Conservation (phyloP, 164 flowering plant genomes). For the Kalanchoe fedtschenkoi region DNA sequence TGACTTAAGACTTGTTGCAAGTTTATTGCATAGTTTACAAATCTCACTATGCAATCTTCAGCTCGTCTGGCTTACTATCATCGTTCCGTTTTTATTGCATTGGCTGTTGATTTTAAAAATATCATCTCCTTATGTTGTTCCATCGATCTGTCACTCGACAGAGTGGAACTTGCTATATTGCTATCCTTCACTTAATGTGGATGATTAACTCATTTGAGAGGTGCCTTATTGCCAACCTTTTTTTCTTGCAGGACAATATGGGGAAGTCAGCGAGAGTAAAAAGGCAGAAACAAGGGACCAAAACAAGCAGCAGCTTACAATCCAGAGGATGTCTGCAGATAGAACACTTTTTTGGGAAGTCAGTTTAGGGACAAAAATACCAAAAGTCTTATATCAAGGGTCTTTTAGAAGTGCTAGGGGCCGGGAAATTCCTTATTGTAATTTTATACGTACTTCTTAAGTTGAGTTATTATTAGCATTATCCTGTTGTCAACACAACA, state of each 20-base stretch:
- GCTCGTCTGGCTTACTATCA: background rate
- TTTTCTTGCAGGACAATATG: constrained; percentile 30
- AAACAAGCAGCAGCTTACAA: constrained; percentile 27
- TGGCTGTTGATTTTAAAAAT: too few relatives aligned
- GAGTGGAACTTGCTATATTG: too few relatives aligned
- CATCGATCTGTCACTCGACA: too few relatives aligned
- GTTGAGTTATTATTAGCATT: too few relatives aligned
- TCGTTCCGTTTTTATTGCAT: too few relatives aligned
- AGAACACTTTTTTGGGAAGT: constrained; percentile 63
- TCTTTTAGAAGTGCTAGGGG: background rate
- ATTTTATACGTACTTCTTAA: background rate
- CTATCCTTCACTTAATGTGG: background rate
- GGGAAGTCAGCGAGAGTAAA: constrained; percentile 28
- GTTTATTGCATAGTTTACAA: background rate
- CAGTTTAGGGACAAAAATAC: constrained; percentile 1
- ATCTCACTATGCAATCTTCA: background rate
- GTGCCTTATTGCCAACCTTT: background rate
- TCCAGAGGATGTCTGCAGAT: constrained; percentile 60
- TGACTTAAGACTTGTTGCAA: background rate
- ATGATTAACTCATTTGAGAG: background rate
- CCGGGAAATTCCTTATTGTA: background rate
- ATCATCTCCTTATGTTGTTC: too few relatives aligned
- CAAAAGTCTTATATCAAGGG: background rate
- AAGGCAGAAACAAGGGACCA: constrained; percentile 40
- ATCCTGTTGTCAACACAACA: too few relatives aligned